Evolutionary conservation across 1,139 yeast genomes (phyloP).

Genomic region (Taphrina populina): DNA sequence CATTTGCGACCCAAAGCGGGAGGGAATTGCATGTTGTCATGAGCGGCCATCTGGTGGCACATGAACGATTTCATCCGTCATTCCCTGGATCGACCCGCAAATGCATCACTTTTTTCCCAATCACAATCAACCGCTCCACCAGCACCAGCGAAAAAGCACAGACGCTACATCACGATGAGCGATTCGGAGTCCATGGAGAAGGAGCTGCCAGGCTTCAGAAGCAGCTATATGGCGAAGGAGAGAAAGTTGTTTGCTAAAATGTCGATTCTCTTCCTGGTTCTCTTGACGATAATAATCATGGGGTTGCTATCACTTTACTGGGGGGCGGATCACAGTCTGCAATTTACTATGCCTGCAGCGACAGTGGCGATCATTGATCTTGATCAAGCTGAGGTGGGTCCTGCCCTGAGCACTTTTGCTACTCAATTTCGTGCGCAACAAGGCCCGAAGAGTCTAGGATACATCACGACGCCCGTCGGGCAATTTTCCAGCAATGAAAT

Average conservation of each 20-base stretch:
- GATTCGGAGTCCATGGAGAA: neutral
- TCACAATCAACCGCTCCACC: no score
- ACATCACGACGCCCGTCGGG: constrained; percentile 3
- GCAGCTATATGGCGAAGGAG: constrained; percentile 12
- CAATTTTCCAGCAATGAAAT: constrained; percentile 21
- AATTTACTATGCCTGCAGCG: constrained; percentile 26
- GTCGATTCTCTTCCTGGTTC: constrained; percentile 10
- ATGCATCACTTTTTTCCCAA: no score
- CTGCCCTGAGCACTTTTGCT: constrained; percentile 15
- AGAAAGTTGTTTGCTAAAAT: constrained; percentile 18
- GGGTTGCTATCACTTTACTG: constrained; percentile 23
- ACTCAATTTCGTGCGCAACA: constrained; percentile 1
- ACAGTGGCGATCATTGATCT: constrained; percentile 32
- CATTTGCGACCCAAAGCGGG: no score
- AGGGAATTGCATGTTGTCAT: no score
- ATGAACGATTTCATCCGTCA: no score
- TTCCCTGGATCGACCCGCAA: no score
- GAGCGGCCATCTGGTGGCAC: no score
- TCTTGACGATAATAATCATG: constrained; percentile 14
- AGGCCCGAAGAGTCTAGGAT: constrained; percentile 18
- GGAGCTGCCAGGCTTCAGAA: constrained; percentile 20
- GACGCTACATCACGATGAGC: no score
- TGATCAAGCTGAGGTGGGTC: constrained; percentile 26
- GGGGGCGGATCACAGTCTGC: constrained; percentile 33
- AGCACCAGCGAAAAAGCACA: no score